These are phyloP conservation scores for Exidia glandulosa DNA, from an alignment of 768 basidiomycete genomes.

Conservation along the genomic window DNA sequence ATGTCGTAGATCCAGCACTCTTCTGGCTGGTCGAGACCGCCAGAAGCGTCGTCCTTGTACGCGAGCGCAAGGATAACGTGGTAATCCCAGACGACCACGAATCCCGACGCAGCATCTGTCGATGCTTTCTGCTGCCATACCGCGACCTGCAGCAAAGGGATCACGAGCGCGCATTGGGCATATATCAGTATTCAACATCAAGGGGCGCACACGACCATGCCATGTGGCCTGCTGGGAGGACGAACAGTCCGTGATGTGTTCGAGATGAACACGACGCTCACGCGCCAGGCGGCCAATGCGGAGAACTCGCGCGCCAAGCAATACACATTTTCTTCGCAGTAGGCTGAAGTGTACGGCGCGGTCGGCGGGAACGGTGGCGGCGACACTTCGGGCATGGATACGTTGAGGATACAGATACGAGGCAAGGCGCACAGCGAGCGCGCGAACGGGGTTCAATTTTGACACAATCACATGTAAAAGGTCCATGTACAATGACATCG, in stretches of 20 bases:
- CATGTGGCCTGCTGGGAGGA: neutral
- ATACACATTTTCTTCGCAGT: slow-evolving; percentile 70
- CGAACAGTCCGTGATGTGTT: slow-evolving; percentile 48
- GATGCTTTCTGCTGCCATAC: slow-evolving; percentile 50
- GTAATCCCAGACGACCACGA: slow-evolving; percentile 61
- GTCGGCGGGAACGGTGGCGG: neutral
- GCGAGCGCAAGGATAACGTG: slow-evolving; percentile 38
- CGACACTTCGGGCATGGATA: neutral
- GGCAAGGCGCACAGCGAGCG: neutral
- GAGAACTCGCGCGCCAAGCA: slow-evolving; percentile 39
- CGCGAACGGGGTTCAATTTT: neutral
- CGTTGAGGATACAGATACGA: neutral
- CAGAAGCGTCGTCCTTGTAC: slow-evolving; percentile 1
- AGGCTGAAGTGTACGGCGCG: slow-evolving; percentile 42
- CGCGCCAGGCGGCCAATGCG: slow-evolving; percentile 32
- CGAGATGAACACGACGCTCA: slow-evolving; percentile 52
- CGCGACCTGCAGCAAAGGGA: slow-evolving; percentile 36
- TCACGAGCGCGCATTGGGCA: neutral
- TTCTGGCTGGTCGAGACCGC: neutral
- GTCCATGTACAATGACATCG: neutral
- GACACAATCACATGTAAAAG: neutral
- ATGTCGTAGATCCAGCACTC: slow-evolving; percentile 58
- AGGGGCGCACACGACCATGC: neutral
- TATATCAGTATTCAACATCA: neutral
- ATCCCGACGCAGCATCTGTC: slow-evolving; percentile 13